Base-by-base conservation (phyloP, 2,329 filamentous ascomycete genomes). In the Onygenales sp. region DNA sequence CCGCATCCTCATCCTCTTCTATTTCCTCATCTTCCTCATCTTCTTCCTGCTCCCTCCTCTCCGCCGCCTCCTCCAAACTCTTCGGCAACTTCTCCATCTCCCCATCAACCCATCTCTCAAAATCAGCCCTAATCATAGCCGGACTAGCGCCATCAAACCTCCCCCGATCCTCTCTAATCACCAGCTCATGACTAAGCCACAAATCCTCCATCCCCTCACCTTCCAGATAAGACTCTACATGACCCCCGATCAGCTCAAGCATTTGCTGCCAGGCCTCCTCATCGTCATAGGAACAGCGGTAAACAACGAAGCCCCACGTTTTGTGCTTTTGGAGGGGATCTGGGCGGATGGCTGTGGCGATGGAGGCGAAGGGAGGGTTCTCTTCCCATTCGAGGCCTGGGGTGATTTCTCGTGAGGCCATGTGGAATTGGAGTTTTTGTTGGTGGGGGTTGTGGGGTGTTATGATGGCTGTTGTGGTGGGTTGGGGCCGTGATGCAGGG, bases 261-360 rank as follows among this genome's bases (percentile, higher is more conserved):
- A 57, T 56, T 55, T 50, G 31, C 27, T 59, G 51, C 57, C 57
- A 59, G 32, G 54, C 50, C 35, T 53, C 43, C 27, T 59, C 54
- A 51, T 57, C 48, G 36, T 36, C 41, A 43, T 57, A 60, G 7
- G 54, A 53, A 43, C 57, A 59, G 33, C 57, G 58, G 43, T 57
- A 60, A 17, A 59, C 42, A 35, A 54, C 53, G 50, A 59, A 60
- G 7, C 57, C 57, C 57, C 55, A 60, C 17, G 46, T 47, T 36
- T 41, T 43, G 32, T 44, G 33, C 47, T 46, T 44, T 17, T 46
- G 21, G 9, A 49, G 39, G 11, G 9, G 27, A 21, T 43, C 38
- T 5, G n/a, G 21, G 14, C 43, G 41, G 39, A 51, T 39, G 13
- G 36, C 17, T n/a, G 14, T 13, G n/a, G 42, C 39, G 32, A 51